A percentile compares a stretch with the other conserved stretches of the same genome.
Evolutionary conservation across 2,329 filamentous ascomycete species (phyloP).

Genomic region (Purpureocillium takamizusanense): DNA sequence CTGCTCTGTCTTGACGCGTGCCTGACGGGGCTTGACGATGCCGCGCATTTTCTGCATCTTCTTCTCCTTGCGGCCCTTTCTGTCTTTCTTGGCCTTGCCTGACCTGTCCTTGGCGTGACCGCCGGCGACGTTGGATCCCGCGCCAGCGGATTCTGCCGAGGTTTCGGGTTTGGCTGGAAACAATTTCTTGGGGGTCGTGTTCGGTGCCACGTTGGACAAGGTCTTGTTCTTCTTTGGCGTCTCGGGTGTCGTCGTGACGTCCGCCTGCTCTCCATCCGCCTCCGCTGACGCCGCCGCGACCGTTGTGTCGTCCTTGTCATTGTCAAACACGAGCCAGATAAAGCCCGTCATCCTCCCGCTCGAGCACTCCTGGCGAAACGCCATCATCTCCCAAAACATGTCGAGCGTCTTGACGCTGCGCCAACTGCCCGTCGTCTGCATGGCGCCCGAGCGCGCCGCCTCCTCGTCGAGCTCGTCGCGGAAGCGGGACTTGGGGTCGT

Average conservation of each 20-base stretch:
- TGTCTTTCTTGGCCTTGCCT: constrained; percentile 20
- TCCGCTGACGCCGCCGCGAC: constrained; percentile 13
- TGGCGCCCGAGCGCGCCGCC: constrained; percentile 45
- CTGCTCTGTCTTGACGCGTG: constrained; percentile 52
- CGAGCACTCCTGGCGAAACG: constrained; percentile 90
- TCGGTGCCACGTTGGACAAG: constrained; percentile 16
- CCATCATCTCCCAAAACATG: constrained; percentile 99
- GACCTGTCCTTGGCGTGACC: constrained; percentile 4
- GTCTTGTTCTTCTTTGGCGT: constrained; percentile 23
- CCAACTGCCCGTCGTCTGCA: constrained; percentile 62
- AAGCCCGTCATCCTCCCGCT: constrained; percentile 89
- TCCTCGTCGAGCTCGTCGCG: constrained; percentile 84
- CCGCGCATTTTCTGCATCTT: constrained; percentile 45
- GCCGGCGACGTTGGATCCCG: not conserved
- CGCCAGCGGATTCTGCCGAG: not conserved
- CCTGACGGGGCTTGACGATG: constrained; percentile 52
- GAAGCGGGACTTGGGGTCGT: constrained; percentile 90
- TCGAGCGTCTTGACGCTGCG: constrained; percentile 73
- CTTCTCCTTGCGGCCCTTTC: constrained; percentile 17
- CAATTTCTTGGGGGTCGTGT: constrained; percentile 22
- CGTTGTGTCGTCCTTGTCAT: constrained; percentile 39
- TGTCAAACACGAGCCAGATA: constrained; percentile 81
- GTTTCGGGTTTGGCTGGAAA: constrained; percentile 14
- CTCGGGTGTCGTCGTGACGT: constrained; percentile 12
- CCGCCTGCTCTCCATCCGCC: no score